Evolutionary conservation across 345 rosid species (phyloP).

Genomic region (Abelmoschus esculentus): DNA sequence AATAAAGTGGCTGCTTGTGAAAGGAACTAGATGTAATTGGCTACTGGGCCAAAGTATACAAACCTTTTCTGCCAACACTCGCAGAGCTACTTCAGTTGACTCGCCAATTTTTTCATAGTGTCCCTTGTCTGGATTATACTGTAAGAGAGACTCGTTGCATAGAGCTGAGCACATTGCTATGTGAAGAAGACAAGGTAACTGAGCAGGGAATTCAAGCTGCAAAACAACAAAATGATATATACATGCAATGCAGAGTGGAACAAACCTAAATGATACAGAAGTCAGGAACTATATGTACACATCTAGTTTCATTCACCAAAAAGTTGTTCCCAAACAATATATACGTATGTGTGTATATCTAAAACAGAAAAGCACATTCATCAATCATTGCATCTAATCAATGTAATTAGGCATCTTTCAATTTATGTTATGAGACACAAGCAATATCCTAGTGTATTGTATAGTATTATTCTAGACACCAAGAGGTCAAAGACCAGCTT

Average conservation of each 20-base stretch:
- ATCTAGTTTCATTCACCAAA: background rate
- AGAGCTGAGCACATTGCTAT: conserved; percentile 93
- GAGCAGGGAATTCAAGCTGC: conserved; percentile 92
- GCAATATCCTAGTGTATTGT: background rate
- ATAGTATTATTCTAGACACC: background rate
- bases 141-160: conserved; percentile 90
- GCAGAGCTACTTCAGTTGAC: conserved; percentile 98
- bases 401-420: background rate
- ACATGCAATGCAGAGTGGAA: conserved; percentile 8
- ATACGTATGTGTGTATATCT: background rate
- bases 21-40: background rate
- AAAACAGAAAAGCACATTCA: conserved; percentile 1
- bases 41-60: conserved; percentile 4
- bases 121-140: conserved; percentile 91
- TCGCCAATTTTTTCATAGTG: conserved; percentile 93
- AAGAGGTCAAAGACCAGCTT: background rate
- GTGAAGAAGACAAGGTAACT: conserved; percentile 88
- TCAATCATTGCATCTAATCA: background rate
- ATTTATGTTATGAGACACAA: background rate
- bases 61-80: conserved; percentile 95
- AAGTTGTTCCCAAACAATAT: background rate
- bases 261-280: conserved; percentile 1
- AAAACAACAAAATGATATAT: conserved; percentile 21
- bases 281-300: background rate
- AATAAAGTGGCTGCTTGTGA: background rate